phyloP scores from a whole-genome alignment of 352 stramenopile species.

The Paralagenidium karlingii region DNA sequence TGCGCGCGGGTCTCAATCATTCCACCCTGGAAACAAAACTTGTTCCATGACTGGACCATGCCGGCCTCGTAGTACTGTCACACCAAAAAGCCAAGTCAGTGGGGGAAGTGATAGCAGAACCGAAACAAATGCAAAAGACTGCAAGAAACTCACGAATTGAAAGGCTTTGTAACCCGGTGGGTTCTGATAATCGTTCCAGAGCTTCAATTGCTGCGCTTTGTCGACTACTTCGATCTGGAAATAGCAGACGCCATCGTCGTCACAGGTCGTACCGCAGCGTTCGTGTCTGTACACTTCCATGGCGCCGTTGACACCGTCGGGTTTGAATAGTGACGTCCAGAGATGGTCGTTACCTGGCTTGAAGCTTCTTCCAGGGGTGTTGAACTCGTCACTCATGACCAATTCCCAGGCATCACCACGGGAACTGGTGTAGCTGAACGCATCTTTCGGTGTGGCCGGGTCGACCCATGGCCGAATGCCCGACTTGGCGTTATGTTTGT shows the following conservation, averaged over 20 bases:
- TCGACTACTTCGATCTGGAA: constrained; percentile 30
- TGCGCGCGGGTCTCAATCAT: constrained; percentile 85
- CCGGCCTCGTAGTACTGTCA: constrained; percentile 39
- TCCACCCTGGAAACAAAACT: constrained; percentile 92
- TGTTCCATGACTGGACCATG: constrained; percentile 91
- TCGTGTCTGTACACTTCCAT: constrained; percentile 87
- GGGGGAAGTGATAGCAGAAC: background rate
- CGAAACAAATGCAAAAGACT: background rate
- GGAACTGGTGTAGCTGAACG: constrained; percentile 22
- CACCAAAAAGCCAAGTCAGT: constrained; percentile 2
- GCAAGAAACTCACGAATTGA: constrained; percentile 2
- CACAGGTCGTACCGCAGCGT: constrained; percentile 31
- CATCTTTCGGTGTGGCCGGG: constrained; percentile 27
- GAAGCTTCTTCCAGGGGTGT: constrained; percentile 83
- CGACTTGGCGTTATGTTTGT: constrained; percentile 20
- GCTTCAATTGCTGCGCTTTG: constrained; percentile 39
- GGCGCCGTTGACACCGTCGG: constrained; percentile 84
- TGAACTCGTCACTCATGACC: constrained; percentile 93
- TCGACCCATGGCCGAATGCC: constrained; percentile 27
- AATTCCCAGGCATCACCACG: constrained; percentile 43
- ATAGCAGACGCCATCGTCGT: constrained; percentile 26
- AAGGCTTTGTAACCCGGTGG: constrained; percentile 15
- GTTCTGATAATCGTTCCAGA: constrained; percentile 47
- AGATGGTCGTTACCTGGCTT: constrained; percentile 84
- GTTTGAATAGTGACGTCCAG: constrained; percentile 91